These are phyloP conservation scores for Chaetomium sp. DNA, from an alignment of 2,329 filamentous ascomycete genomes.

Conservation along the genomic window DNA sequence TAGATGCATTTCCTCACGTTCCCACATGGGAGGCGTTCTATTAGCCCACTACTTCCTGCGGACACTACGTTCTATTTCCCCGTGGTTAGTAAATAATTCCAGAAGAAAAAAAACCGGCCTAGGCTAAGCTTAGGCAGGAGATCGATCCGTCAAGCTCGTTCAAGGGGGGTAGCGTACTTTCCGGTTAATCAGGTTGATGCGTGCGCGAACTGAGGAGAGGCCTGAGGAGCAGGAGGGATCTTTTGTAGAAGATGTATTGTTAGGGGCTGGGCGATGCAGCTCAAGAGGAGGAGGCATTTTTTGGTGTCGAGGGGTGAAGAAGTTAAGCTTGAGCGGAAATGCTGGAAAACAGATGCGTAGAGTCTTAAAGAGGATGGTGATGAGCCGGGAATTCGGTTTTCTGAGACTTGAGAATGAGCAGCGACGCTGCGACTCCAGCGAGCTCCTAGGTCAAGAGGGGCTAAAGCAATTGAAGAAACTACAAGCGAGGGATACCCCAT, in stretches of 20 bases:
- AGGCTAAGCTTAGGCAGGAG: not conserved
- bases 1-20: conserved; percentile 9
- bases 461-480: no score
- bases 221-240: not conserved
- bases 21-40: conserved; percentile 4
- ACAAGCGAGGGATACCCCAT: no score
- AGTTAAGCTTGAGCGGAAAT: not conserved
- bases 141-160: conserved; percentile 1
- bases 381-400: not conserved
- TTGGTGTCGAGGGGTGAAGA: not conserved
- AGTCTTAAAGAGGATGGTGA: not conserved
- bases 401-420: not conserved
- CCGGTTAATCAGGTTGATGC: conserved; percentile 1
- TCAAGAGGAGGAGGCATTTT: not conserved
- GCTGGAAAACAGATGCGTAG: not conserved
- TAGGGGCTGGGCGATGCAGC: not conserved
- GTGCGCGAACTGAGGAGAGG: conserved; percentile 1
- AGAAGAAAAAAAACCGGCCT: not conserved
- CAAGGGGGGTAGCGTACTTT: not conserved
- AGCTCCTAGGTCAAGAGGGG: no score
- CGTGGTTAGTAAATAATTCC: not conserved
- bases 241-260: not conserved
- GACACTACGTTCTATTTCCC: conserved; percentile 6
- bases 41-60: conserved; percentile 3
- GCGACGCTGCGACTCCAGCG: no score